These are phyloP conservation scores for Microbotryum intermedium DNA, from an alignment of 1,284 basidiomycete species.

Conservation along the genomic window DNA sequence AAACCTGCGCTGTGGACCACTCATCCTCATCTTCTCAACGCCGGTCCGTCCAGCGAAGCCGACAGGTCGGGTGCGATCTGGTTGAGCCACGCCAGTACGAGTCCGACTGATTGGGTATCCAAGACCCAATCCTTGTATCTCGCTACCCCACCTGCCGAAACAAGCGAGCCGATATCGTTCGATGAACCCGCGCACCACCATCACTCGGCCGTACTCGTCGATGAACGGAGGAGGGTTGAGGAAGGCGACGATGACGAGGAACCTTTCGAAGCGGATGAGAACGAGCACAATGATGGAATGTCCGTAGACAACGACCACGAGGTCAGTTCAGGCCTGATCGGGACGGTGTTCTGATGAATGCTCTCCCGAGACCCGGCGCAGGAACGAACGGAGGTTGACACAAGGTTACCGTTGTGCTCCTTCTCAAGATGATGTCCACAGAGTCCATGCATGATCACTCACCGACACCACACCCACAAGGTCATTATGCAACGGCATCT, in stretches of 20 bases:
- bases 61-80: not conserved
- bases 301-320: not conserved
- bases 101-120: conserved; percentile 10
- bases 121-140: conserved; percentile 10
- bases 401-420: not conserved
- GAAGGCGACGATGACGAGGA: not conserved
- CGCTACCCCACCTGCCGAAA: conserved; percentile 7
- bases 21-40: not conserved
- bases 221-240: not conserved
- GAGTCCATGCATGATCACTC: not conserved
- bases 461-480: not conserved
- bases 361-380: not conserved
- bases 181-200: not conserved
- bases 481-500: not conserved
- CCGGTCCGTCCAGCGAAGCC: not conserved
- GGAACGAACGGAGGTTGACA: not conserved
- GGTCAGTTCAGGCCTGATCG: not conserved
- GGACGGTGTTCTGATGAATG: not conserved
- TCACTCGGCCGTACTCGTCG: not conserved
- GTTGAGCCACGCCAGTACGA: no score
- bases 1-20: not conserved
- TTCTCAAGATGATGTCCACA: not conserved
- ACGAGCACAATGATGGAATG: not conserved
- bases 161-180: not conserved
- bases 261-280: not conserved